Evolutionary conservation across 352 stramenopile genomes (phyloP), one percentile per base, ranked within the genome.

Genomic region (Phytophthora sp.): DNA sequence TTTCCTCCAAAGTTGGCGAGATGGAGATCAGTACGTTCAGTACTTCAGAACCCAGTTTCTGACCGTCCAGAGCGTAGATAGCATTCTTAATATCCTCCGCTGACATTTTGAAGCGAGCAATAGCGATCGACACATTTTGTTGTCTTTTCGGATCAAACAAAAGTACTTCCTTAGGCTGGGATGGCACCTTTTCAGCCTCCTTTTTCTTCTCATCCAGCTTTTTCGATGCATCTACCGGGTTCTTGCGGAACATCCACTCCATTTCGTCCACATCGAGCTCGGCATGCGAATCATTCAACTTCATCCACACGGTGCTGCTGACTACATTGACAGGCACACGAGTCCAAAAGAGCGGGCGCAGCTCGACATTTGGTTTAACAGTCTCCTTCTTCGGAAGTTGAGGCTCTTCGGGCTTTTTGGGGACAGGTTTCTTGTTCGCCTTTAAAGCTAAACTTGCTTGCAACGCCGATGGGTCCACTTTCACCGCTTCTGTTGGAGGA

Each of bases 101-200:
- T 55, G 88, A 96, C 84, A 99, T 97, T 30, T 97, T 91, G 46
- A 99, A 92, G 30, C 96, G 90, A 24, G 95, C 95, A 51, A 99
- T 95, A 16, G 97, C 96, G 38, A 99, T 99, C n/a, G 94, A 96
- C 1, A 98, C 95, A 80, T 99, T 99, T 74, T 99, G 97, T 35
- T 97, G 93, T 23, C 94, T 88, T 74, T 99, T 99, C 2, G 93
- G 84, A 66, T 99, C 97, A 46, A 99, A 92, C 15, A 99, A 76
- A 21, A 94, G 73, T 7, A 96, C 88, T 33, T 85, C 78, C 63
- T 91, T 85, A 0, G 83, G 83, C 42, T 79, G 73, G 0, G 57
- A 30, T 27, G 64, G 39, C 7, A 66, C 52, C n/a, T 78, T 78
- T 16, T 80, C 76, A 26, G 60, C 51, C 41, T 91, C 79, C 38